A percentile compares a stretch with the other conserved stretches of the same genome.
Evolutionary conservation across 768 basidiomycete genomes (phyloP).

Genomic region (Tylopilus intermedius): DNA sequence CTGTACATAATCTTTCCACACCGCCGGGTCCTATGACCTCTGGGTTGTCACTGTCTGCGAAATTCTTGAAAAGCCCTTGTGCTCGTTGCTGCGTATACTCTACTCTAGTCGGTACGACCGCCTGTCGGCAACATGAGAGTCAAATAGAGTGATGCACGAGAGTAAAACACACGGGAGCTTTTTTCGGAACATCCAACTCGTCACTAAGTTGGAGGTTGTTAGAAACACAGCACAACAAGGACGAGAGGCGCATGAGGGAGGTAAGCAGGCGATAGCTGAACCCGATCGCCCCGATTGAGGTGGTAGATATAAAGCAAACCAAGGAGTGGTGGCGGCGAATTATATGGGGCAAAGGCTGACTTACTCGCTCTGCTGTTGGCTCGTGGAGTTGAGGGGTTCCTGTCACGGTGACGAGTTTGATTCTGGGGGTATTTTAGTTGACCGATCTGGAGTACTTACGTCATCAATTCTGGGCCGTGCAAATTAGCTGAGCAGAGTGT

Average conservation of each 20-base stretch:
- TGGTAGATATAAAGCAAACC: conserved; percentile 10
- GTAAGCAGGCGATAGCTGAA: conserved; percentile 25
- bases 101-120: conserved; percentile 8
- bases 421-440: conserved; percentile 13
- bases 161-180: conserved; percentile 25
- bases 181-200: conserved; percentile 35
- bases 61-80: conserved; percentile 53
- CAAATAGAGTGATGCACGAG: conserved; percentile 1
- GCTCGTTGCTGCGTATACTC: conserved; percentile 51
- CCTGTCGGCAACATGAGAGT: neutral
- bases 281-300: conserved; percentile 21
- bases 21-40: conserved; percentile 66
- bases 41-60: conserved; percentile 50
- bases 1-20: conserved; percentile 63
- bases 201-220: conserved; percentile 49
- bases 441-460: conserved; percentile 25
- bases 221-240: conserved; percentile 62
- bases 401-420: conserved; percentile 14
- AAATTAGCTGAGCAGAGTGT: neutral
- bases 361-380: conserved; percentile 27
- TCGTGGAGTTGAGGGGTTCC: conserved; percentile 24
- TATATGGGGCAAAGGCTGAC: conserved; percentile 23
- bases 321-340: conserved; percentile 9
- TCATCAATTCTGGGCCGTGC: conserved; percentile 26
- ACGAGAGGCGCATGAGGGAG: conserved; percentile 54